A percentile compares a stretch with the other conserved stretches of the same genome.
Evolutionary conservation across 2,329 filamentous ascomycete species (phyloP).

Genomic region (Cladosporium colombiae): DNA sequence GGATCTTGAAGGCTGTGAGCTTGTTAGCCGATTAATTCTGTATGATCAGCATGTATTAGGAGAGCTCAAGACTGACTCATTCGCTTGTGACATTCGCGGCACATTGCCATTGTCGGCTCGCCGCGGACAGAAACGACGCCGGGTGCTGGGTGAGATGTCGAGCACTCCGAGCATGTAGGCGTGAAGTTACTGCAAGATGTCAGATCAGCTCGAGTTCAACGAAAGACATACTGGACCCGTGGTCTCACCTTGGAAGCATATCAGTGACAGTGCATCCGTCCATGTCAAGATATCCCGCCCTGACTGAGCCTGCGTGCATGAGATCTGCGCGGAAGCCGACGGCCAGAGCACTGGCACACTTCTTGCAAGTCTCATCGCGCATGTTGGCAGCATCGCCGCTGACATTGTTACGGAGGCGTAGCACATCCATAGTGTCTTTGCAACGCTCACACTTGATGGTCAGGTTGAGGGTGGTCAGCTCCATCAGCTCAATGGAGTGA

Average conservation of each 20-base stretch:
- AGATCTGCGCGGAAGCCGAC: conserved; percentile 61
- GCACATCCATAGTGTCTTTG: conserved; percentile 70
- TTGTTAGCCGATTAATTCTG: neutral
- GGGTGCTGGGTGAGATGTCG: conserved; percentile 60
- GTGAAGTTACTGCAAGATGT: conserved; percentile 64
- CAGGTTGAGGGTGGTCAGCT: conserved; percentile 66
- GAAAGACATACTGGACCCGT: neutral
- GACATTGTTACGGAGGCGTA: conserved; percentile 60
- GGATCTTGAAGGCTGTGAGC: conserved; percentile 65
- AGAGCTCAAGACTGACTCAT: conserved; percentile 57
- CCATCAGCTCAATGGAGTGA: conserved; percentile 73
- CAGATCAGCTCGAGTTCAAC: neutral
- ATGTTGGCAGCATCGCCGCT: conserved; percentile 43
- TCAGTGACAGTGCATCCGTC: conserved; percentile 73
- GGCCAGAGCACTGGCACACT: conserved; percentile 54
- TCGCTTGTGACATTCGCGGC: conserved; percentile 75
- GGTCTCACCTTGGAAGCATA: conserved; percentile 65
- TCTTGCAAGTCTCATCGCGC: conserved; percentile 54
- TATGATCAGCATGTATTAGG: neutral
- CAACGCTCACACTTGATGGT: conserved; percentile 78
- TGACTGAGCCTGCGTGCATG: conserved; percentile 70
- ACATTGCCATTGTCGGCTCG: conserved; percentile 72
- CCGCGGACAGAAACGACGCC: conserved; percentile 73
- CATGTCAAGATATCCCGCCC: conserved; percentile 77
- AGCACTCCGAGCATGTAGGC: conserved; percentile 76